These are phyloP conservation scores for Ophiosphaerella narmari DNA, from an alignment of 2,329 filamentous ascomycete genomes.

Conservation along the genomic window DNA sequence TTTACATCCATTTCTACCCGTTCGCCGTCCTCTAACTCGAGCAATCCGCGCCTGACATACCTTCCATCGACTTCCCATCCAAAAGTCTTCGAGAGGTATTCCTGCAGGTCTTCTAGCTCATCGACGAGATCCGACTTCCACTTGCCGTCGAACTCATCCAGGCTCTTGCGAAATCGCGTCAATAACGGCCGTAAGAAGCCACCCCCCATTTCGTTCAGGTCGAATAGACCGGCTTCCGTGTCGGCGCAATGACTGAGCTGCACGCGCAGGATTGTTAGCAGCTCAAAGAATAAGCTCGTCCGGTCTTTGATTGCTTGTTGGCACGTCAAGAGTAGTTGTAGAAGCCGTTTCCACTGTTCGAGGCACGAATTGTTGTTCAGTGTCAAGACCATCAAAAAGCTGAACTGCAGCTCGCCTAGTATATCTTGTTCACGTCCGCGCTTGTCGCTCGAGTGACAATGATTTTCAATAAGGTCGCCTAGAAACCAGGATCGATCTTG, in stretches of 20 bases:
- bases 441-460: conserved; percentile 40
- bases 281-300: conserved; percentile 57
- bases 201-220: conserved; percentile 59
- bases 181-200: conserved; percentile 59
- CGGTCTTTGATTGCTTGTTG: conserved; percentile 55
- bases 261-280: conserved; percentile 55
- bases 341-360: conserved; percentile 67
- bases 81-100: conserved; percentile 58
- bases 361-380: conserved; percentile 69
- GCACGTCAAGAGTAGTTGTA: conserved; percentile 63
- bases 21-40: conserved; percentile 68
- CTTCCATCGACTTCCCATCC: conserved; percentile 63
- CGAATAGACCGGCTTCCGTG: conserved; percentile 65
- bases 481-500: conserved; percentile 67
- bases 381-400: conserved; percentile 66
- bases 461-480: conserved; percentile 54
- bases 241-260: conserved; percentile 63
- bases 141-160: conserved; percentile 54
- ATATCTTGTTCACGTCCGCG: conserved; percentile 38
- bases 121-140: conserved; percentile 53
- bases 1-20: conserved; percentile 63
- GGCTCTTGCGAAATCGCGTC: conserved; percentile 55
- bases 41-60: conserved; percentile 61
- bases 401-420: conserved; percentile 66
- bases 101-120: conserved; percentile 61